Evolutionary conservation across 225 moss, liverwort and hornwort genomes (phyloP).

Genomic region (Asterella californica): DNA sequence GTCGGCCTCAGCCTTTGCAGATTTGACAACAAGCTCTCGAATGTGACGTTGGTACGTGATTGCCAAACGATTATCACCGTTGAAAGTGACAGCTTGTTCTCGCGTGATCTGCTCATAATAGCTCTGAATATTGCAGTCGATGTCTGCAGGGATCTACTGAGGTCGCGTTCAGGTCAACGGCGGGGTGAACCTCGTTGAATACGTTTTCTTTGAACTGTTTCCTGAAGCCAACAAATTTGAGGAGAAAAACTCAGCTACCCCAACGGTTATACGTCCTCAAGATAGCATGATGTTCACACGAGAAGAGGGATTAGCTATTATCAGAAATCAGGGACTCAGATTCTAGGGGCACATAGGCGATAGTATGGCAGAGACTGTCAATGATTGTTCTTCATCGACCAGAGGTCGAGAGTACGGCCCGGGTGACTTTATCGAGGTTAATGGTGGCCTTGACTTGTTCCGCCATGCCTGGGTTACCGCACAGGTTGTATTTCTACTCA

Average conservation of each 20-base stretch:
- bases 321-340: constrained; percentile 5
- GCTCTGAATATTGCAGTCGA: not conserved
- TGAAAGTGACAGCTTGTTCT: too few species aligned
- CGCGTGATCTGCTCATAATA: not conserved
- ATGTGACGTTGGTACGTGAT: too few species aligned
- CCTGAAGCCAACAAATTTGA: not conserved
- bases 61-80: too few species aligned
- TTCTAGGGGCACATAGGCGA: constrained; percentile 2
- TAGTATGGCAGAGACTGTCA: constrained; percentile 27
- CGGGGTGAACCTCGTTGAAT: not conserved
- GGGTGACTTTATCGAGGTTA: constrained; percentile 37
- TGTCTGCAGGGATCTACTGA: not conserved
- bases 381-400: not conserved
- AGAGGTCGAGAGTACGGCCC: constrained; percentile 31
- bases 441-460: constrained; percentile 36
- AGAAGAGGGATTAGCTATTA: constrained; percentile 2
- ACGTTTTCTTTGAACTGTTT: not conserved
- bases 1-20: too few species aligned
- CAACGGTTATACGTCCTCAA: not conserved
- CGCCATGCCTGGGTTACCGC: constrained; percentile 43
- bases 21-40: too few species aligned
- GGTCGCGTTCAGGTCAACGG: not conserved
- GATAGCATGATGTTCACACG: constrained; percentile 16
- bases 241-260: not conserved
- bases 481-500: constrained; percentile 25